Evolutionary conservation across 495 filamentous ascomycete species (phyloP), one percentile per base, ranked within the genome.

Genomic region (Hapsidospora chrysogenum): DNA sequence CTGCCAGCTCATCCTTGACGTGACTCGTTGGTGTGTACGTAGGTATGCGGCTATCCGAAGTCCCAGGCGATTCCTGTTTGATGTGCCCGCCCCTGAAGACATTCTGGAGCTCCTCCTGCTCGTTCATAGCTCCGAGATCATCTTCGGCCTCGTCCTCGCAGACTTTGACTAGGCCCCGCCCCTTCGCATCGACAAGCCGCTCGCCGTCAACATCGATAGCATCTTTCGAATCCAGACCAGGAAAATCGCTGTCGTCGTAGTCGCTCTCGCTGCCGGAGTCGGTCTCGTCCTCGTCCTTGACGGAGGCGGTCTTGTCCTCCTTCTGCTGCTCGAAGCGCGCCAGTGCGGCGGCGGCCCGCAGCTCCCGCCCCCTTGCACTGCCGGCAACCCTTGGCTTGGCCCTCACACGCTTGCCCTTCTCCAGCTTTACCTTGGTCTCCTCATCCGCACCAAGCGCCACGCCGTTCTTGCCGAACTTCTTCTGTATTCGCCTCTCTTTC

Each of bases 261-360:
- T 47, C 52, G 22, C 49, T 54, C n/a, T 57, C 55, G 9, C 51
- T 46, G 10, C 46, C 52, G 23, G 47, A 50, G 31, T 38, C 49
- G 30, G 35, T 48, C 11, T 50, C 48, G 15, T 45, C 49, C 34
- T 62, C 56, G 3, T 56, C 52, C 16, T 46, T 47, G 11, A 49
- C 40, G 19, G 42, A 22, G 14, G 45, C 38, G 15, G 50, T 45
- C 39, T 47, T 51, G 5, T 38, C 41, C 26, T 56, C 45, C 38
- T 60, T 54, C 37, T 56, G 53, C 31, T 62, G 50, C 20, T 79
- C 77, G 35, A 86, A 81, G 41, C 81, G 67, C 14, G 75, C 78
- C 40, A 86, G 42, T 4, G 81, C 81, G 27, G 81, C 81, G 10
- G 75, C 79, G 17, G 79, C 81, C 41, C 81, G 61, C 11, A 87